Evolutionary conservation across 192 early-diverging fungal species (phyloP).

Genomic region (Linnemannia hyalina): DNA sequence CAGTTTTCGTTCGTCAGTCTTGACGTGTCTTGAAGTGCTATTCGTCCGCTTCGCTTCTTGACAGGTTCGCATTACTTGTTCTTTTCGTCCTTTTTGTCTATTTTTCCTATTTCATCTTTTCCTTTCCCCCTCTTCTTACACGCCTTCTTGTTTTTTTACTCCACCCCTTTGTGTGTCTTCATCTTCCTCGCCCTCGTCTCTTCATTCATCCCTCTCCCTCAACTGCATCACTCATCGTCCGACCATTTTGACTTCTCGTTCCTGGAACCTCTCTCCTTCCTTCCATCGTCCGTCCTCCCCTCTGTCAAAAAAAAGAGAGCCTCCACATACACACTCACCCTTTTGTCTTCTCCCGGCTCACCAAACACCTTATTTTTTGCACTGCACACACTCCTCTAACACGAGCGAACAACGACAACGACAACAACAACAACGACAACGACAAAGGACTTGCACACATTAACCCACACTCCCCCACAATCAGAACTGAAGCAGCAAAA

Average conservation of each 20-base stretch:
- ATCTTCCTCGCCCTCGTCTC: background rate
- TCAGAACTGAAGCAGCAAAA: background rate
- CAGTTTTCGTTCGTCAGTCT: background rate
- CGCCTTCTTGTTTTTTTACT: background rate
- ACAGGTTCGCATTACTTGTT: background rate
- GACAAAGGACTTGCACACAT: background rate
- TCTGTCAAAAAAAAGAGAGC: background rate
- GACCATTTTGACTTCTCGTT: background rate
- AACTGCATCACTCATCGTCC: background rate
- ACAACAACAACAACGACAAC: background rate
- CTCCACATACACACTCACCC: background rate
- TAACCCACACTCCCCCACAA: background rate
- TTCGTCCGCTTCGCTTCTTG: background rate
- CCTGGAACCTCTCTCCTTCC: background rate
- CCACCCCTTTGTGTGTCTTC: background rate
- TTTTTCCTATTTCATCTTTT: background rate
- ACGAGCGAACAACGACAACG: background rate
- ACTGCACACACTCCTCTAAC: background rate
- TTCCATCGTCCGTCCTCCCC: background rate
- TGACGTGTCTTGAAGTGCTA: background rate
- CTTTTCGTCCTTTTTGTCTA: background rate
- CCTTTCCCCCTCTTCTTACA: background rate
- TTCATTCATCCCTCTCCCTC: constrained; percentile 4
- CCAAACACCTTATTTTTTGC: background rate
- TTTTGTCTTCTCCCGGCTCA: background rate